Evolutionary conservation across 441 rosid species (phyloP).

Genomic region (Adansonia madagascariensis): DNA sequence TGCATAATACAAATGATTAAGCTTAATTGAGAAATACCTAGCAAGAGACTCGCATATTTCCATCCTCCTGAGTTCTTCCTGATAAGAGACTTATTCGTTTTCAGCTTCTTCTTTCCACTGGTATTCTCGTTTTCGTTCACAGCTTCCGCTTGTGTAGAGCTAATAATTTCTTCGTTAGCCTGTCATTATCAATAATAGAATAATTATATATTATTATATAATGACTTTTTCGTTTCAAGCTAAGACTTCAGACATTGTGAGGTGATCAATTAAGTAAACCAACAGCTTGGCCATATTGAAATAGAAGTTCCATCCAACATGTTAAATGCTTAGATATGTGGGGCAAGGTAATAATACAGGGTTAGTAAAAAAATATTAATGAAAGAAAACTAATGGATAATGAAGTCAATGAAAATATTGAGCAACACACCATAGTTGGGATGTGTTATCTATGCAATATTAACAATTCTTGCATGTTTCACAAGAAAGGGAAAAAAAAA

Average conservation of each 20-base stretch:
- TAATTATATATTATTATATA: conserved; percentile 19
- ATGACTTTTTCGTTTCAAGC: background rate
- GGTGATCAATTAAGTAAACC: too few species aligned
- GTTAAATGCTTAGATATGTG: background rate
- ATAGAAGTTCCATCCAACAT: too few species aligned
- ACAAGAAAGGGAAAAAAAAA: background rate
- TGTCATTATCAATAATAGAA: conserved; percentile 27
- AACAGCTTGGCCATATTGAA: too few species aligned
- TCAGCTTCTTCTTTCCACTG: background rate
- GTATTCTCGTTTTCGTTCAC: conserved; percentile 12
- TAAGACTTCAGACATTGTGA: too few species aligned
- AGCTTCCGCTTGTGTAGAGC: conserved; percentile 15
- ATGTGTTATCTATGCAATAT: too few species aligned
- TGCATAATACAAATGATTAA: background rate
- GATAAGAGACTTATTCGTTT: background rate
- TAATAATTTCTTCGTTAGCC: conserved; percentile 32
- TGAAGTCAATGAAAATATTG: too few species aligned
- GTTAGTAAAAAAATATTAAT: too few species aligned
- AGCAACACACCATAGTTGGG: too few species aligned
- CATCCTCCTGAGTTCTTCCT: conserved; percentile 44
- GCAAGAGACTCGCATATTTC: conserved; percentile 61
- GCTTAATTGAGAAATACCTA: conserved; percentile 45
- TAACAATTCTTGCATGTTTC: too few species aligned
- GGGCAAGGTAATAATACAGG: background rate
- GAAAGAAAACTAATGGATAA: background rate